These are phyloP conservation scores for Hypholoma fasciculare DNA, from an alignment of 768 basidiomycete species.

Conservation along the genomic window DNA sequence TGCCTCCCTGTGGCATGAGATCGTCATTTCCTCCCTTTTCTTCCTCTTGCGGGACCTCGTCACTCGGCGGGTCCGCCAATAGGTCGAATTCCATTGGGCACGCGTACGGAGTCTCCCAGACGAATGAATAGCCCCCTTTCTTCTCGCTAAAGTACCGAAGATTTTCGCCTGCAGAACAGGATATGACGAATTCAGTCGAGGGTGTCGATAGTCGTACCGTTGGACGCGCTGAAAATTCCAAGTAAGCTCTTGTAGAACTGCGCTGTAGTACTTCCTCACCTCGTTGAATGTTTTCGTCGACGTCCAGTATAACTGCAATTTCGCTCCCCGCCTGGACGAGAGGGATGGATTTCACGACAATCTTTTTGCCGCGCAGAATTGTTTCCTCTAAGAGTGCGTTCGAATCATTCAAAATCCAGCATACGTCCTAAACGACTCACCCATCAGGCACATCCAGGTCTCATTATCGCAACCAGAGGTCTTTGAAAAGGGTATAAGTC, in stretches of 20 bases:
- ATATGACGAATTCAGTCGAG: no score
- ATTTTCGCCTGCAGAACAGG: not conserved
- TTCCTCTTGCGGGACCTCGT: conserved; percentile 14
- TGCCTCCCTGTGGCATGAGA: conserved; percentile 19
- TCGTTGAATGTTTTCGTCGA: not conserved
- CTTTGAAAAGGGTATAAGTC: not conserved
- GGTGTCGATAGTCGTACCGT: no score
- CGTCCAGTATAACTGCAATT: not conserved
- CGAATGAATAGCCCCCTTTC: conserved; percentile 20
- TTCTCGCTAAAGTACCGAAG: conserved; percentile 1
- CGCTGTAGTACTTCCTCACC: not conserved
- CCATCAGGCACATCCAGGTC: conserved; percentile 30
- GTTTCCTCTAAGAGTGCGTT: not conserved
- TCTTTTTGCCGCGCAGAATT: not conserved
- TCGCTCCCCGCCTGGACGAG: not conserved
- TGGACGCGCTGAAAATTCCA: no score
- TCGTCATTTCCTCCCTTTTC: conserved; percentile 22
- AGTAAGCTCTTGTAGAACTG: no score
- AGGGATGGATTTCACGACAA: not conserved
- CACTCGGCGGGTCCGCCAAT: conserved; percentile 9
- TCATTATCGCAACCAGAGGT: conserved; percentile 21
- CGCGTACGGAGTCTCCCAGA: conserved; percentile 27
- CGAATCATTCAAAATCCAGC: not conserved
- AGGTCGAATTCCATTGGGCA: conserved; percentile 18
- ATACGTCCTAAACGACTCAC: conserved; percentile 15